Base-by-base conservation (phyloP, 805 yeast genomes). In the Candida sphagnicola region DNA sequence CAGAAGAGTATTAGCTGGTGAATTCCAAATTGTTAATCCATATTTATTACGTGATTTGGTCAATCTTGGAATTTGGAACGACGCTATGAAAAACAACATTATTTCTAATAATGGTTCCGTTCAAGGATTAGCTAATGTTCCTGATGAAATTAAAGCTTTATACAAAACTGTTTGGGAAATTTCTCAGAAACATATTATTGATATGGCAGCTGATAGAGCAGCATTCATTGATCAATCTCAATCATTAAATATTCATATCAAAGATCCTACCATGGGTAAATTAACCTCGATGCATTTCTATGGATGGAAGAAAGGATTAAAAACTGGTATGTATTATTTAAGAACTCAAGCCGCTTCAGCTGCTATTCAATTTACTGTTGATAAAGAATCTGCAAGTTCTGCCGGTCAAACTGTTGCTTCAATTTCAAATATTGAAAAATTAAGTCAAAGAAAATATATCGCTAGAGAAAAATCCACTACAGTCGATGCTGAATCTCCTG, bases 301-400 rank as follows among this genome's bases (percentile, higher is more conserved):
- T 59, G 98, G 96, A 34, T 93, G 99, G 99, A 85, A 86, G 72
- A 88, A 85, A 72, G 99, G 99, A 44, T 77, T 93, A 60, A 93
- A 93, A 76, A 93, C 99, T 4, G 99, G 99, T 56, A 91, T 93
- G 95, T 93, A 93, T 74, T 93, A 93, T 67, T 72, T 93, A 62
- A 82, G 98, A 67, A 91, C 98, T 8, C 95, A 87, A 74, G 96
- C 98, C 44, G 99, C 99, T 15, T 78, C 96, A 31, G 85, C 95
- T 37, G 97, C 99, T 34, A 93, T 93, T 57, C 95, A 91, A 70
- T 91, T 89, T 64, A 67, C 77, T 17, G 72, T 74, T 34, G 77
- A 74, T 50, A 67, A 73, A 40, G 54, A 55, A 45, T 59, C 75
- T 17, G 70, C 63, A 41, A 60, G 39, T 26, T 53, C 47, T 39